Conservation (phyloP, 768 basidiomycete species). For the Leucosporidium scottii region DNA sequence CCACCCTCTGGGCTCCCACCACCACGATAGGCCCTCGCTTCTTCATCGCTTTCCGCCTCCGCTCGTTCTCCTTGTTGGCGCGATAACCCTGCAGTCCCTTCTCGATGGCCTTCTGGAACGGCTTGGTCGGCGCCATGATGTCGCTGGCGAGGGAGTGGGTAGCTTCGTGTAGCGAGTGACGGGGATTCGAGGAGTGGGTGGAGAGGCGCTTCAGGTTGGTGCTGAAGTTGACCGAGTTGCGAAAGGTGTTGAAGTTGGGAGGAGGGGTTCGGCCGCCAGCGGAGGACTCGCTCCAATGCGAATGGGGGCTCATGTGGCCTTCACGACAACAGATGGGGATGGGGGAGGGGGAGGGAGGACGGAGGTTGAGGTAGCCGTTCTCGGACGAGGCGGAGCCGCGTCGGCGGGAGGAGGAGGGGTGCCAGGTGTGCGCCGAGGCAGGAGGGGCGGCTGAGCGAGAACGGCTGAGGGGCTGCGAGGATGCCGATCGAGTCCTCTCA, state of each 20-base stretch:
- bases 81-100: neutral
- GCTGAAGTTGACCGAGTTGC: slow-evolving; percentile 17
- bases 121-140: neutral
- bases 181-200: neutral
- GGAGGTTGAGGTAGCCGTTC: neutral
- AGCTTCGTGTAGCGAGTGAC: neutral
- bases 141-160: neutral
- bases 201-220: slow-evolving; percentile 5
- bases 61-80: neutral
- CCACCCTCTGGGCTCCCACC: neutral
- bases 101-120: no score
- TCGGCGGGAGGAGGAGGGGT: neutral
- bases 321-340: no score
- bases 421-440: neutral
- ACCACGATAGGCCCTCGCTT: slow-evolving; percentile 8
- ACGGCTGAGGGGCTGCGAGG: no score
- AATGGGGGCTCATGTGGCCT: neutral
- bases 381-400: neutral
- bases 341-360: no score
- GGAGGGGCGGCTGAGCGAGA: neutral
- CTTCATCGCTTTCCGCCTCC: neutral
- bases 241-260: slow-evolving; percentile 15
- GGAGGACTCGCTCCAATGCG: slow-evolving; percentile 16
- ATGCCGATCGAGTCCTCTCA: no score
- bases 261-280: neutral